A percentile compares a stretch with the other conserved stretches of the same genome.
These are phyloP conservation scores for Ophioceras dolichostomum DNA, from an alignment of 2,329 filamentous ascomycete species.

Conservation along the genomic window DNA sequence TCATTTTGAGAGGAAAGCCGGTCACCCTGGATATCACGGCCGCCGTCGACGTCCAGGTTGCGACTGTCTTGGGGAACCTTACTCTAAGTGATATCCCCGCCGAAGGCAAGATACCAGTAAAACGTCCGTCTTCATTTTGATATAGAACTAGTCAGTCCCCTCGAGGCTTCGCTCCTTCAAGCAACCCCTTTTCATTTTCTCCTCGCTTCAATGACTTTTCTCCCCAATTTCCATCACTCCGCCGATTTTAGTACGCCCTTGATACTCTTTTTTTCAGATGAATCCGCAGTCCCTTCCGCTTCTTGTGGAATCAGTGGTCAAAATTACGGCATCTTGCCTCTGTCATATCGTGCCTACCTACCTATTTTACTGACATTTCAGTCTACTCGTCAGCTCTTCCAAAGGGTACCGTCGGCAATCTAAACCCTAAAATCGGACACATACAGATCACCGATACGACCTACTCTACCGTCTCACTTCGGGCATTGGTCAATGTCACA, in stretches of 20 bases:
- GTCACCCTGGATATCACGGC: slow-evolving; percentile 68
- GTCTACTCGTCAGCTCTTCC: slow-evolving; percentile 38
- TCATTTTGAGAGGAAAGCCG: slow-evolving; percentile 61
- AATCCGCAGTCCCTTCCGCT: no score
- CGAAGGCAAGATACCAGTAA: slow-evolving; percentile 77
- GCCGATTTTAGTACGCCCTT: no score
- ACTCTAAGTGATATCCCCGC: slow-evolving; percentile 74
- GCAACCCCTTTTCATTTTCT: not conserved
- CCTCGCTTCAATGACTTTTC: no score
- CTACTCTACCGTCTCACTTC: slow-evolving; percentile 55
- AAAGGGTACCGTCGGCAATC: slow-evolving; percentile 32
- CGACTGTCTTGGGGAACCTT: slow-evolving; percentile 71
- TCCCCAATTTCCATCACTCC: no score
- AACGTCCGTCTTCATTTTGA: slow-evolving; percentile 67
- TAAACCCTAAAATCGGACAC: slow-evolving; percentile 54
- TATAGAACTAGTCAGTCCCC: slow-evolving; percentile 29
- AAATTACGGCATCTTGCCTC: no score
- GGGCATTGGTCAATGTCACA: slow-evolving; percentile 67
- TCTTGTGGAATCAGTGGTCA: no score
- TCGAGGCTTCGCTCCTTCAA: no score
- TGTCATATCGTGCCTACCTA: no score
- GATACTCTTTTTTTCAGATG: no score
- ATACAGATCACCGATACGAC: slow-evolving; percentile 64
- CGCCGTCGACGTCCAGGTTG: slow-evolving; percentile 68
- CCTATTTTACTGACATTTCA: not conserved